A percentile compares a stretch with the other conserved stretches of the same genome.
These are phyloP conservation scores for Mortierella sp. DNA, from an alignment of 371 early-diverging fungal species.

Conservation along the genomic window DNA sequence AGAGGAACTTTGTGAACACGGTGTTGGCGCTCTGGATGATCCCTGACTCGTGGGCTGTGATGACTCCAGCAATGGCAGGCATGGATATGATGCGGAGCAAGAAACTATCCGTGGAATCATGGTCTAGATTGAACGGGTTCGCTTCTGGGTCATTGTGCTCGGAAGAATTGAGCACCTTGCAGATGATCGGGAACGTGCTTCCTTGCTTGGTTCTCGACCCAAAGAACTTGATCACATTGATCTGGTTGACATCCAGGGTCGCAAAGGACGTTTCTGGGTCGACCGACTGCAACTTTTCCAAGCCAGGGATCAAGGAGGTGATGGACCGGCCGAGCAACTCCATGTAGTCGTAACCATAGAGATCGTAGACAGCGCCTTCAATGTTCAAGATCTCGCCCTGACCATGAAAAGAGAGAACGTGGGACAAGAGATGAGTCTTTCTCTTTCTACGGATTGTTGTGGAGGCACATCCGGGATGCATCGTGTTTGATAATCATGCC, in stretches of 20 bases:
- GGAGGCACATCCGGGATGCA: no score
- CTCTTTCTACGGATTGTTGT: no score
- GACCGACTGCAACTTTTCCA: slow-evolving; percentile 47
- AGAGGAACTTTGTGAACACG: slow-evolving; percentile 73
- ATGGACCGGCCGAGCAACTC: slow-evolving; percentile 60
- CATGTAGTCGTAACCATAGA: slow-evolving; percentile 64
- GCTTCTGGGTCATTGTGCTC: slow-evolving; percentile 36
- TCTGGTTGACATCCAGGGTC: slow-evolving; percentile 56
- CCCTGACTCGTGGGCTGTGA: slow-evolving; percentile 65
- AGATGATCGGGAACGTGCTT: slow-evolving; percentile 70
- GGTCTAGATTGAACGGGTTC: slow-evolving; percentile 20
- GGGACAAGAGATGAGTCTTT: background rate
- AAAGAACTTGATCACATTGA: slow-evolving; percentile 68
- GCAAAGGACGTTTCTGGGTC: slow-evolving; percentile 40
- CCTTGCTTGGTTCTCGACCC: slow-evolving; percentile 67
- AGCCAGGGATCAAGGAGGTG: slow-evolving; percentile 59
- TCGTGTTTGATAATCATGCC: no score
- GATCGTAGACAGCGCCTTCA: slow-evolving; percentile 61
- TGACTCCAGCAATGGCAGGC: slow-evolving; percentile 75
- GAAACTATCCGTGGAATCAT: slow-evolving; percentile 45
- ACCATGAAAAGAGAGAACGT: slow-evolving; percentile 4
- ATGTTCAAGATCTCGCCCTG: slow-evolving; percentile 66
- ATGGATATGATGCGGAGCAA: slow-evolving; percentile 69
- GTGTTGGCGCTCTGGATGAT: slow-evolving; percentile 71
- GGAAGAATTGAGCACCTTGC: slow-evolving; percentile 56